These are phyloP conservation scores for Aspergillus fumigatiaffinis DNA, from an alignment of 2,329 filamentous ascomycete genomes.

Conservation along the genomic window DNA sequence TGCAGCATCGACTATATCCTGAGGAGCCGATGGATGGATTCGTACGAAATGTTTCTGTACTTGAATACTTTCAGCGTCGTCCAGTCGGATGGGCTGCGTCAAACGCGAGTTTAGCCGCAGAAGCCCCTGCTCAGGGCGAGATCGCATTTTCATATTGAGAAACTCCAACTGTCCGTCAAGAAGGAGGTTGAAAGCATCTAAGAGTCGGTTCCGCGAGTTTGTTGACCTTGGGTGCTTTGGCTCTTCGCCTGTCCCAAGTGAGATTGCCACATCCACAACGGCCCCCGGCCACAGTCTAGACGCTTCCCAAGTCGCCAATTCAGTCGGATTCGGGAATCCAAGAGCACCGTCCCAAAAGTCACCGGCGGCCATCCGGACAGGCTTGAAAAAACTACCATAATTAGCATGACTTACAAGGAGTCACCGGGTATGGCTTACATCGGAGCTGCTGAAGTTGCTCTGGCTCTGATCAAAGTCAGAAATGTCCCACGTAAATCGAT, in stretches of 20 bases:
- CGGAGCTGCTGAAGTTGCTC: slow-evolving; percentile 4
- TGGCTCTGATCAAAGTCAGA: background rate
- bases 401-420: background rate
- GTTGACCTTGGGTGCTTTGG: background rate
- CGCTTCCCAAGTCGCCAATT: slow-evolving; percentile 1
- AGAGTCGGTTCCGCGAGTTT: background rate
- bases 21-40: background rate
- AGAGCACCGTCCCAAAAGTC: slow-evolving; percentile 5
- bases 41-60: slow-evolving; percentile 4
- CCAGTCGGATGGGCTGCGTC: slow-evolving; percentile 1
- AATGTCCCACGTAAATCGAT: background rate
- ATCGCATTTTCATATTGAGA: background rate
- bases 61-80: slow-evolving; percentile 6
- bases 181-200: background rate
- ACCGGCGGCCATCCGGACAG: background rate
- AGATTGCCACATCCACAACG: too few species aligned
- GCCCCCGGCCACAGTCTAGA: slow-evolving; percentile 2
- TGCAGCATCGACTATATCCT: slow-evolving; percentile 4
- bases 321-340: slow-evolving; percentile 3
- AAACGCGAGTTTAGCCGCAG: slow-evolving; percentile 1
- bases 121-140: background rate
- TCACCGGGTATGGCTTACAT: background rate
- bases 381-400: background rate
- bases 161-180: background rate
- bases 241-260: background rate